These are phyloP conservation scores for Brassica balearica DNA, from an alignment of 441 rosid species.

Conservation along the genomic window DNA sequence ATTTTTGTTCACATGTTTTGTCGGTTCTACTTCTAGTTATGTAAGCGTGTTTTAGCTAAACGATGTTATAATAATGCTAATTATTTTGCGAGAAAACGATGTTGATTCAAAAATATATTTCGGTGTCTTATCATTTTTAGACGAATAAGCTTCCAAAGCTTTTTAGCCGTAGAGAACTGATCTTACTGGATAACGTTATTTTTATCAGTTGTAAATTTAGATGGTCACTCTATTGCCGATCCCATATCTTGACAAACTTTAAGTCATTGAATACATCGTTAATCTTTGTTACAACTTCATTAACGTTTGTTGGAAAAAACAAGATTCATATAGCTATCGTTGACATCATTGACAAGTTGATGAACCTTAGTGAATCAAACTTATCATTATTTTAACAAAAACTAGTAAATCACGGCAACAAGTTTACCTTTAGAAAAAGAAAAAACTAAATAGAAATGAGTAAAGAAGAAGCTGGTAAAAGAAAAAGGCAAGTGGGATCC, in stretches of 20 bases:
- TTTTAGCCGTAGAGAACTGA: too few relatives aligned
- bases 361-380: constrained; percentile 18
- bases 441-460: constrained; percentile 17
- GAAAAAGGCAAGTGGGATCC: constrained; percentile 29
- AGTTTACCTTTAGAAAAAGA: neutral
- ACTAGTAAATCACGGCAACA: neutral
- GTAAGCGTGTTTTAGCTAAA: constrained; percentile 35
- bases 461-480: neutral
- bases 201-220: too few relatives aligned
- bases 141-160: too few relatives aligned
- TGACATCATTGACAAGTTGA: neutral
- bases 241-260: too few relatives aligned
- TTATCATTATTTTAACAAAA: too few relatives aligned
- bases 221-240: too few relatives aligned
- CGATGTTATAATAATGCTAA: neutral
- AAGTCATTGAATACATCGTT: too few relatives aligned
- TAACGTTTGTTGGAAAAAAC: too few relatives aligned
- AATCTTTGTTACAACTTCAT: too few relatives aligned
- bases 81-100: neutral
- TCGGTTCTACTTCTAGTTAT: constrained; percentile 34
- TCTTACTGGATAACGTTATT: too few relatives aligned
- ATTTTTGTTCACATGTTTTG: constrained; percentile 36
- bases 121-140: too few relatives aligned
- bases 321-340: neutral
- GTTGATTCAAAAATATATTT: neutral